Evolutionary conservation across 306 rosid species (phyloP), one percentile per base, ranked within the genome.

Genomic region (Vigna nakashimae): DNA sequence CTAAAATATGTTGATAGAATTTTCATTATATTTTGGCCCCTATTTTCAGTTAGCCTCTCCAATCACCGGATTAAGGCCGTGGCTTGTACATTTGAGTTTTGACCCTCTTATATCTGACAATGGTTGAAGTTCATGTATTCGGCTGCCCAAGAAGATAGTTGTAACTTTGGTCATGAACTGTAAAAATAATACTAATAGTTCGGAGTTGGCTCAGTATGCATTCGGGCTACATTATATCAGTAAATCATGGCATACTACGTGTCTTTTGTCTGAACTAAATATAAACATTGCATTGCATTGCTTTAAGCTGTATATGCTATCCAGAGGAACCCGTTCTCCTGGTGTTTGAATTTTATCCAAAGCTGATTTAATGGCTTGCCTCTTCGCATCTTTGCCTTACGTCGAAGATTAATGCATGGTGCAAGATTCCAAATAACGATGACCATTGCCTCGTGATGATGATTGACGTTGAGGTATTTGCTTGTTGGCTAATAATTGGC

Each of bases 21-120:
- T 68, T 75, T 64, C 82, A 26, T 69, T 65, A 66, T 15, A 57
- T 75, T 57, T 69, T 17, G 55, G 77, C 69, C 73, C 56, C 24
- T 58, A 49, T 22, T 30, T 36, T 22, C 43, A 36, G 52, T 32
- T 38, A 76, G 45, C 20, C 74, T 76, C 22, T 65, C 45, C 17
- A 9, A 65, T 50, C 58, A n/a, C 9, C 8, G 72, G 48, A 53
- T 15, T 32, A 62, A 70, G 63, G 52, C 22, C 20, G 55, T 70
- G 38, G 69, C 68, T 36, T 63, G 79, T 76, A 63, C 78, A 72
- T 40, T 70, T 59, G 16, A 58, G 63, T 69, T 46, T 78, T 77
- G 36, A 71, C 38, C 58, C 65, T 2, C n/a, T 1, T 30, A 64
- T 18, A 43, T 42, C 53, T 65, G 42, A 51, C 26, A 26, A 17